Evolutionary conservation across 371 early-diverging fungal genomes (phyloP), one percentile per base, ranked within the genome.

Genomic region (Nematocida sp.): DNA sequence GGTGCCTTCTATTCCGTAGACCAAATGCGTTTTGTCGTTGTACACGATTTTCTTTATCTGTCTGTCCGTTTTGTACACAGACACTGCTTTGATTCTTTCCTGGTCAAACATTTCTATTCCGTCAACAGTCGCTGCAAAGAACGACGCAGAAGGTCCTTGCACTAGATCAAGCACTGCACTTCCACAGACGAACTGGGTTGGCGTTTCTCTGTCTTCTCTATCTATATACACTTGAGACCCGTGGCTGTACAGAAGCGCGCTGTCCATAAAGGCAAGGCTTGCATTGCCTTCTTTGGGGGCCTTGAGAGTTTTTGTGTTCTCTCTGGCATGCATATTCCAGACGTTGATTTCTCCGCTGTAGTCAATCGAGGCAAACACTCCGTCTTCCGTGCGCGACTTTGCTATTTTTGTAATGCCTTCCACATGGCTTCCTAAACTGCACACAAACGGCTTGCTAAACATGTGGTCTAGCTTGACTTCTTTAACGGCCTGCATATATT

Each of bases 401-500:
- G 54, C 65, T 86, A 99, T 85, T 66, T 88, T 83, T 79, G 94
- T 94, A 11, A 99, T 93, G 63, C 97, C 96, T 70, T 97, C 97
- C 51, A 89, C 86, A 76, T 96, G 96, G 0, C 93, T 93, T 43
- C 84, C 82, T 19, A 96, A 81, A 1, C 91, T 87, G 1, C 86
- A 90, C 15, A 97, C 81, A 81, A 99, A 96, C 11, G 99, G 99
- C 81, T 96, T 96, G 63, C 96, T 91, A 81, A 96, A 91, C 86
- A 99, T 82, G 32, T 94, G 86, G 64, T 96, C 96, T 34, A 96
- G 81, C 81, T 99, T 99, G 40, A 88, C 87, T 3, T 93, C 87
- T 78, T 94, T 94, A 21, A 99, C 85, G 21, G 99, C 96, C 27
- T 96, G 85, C 23, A 90, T 89, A 85, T 94, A 94, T 84, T 99